These are phyloP conservation scores for Luffa aegyptiaca DNA, from an alignment of 306 rosid species.

Conservation along the genomic window DNA sequence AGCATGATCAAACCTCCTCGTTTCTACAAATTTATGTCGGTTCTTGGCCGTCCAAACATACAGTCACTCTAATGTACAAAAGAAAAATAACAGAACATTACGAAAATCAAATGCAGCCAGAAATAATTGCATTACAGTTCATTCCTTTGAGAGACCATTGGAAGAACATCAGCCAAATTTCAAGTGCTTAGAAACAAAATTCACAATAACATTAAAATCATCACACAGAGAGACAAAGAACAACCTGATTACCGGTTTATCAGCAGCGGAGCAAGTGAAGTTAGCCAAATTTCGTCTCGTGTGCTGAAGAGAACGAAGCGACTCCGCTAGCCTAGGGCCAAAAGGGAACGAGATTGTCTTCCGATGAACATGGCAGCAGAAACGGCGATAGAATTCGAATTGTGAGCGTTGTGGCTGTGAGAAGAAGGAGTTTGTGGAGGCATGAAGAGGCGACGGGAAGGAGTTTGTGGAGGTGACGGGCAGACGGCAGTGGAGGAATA, in stretches of 20 bases:
- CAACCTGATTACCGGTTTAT: slow-evolving; percentile 75
- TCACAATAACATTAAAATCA: background rate
- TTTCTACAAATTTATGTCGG: background rate
- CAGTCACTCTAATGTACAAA: background rate
- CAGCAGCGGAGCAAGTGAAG: slow-evolving; percentile 51
- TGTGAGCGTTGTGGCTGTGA: background rate
- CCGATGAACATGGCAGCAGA: background rate
- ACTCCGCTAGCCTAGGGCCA: background rate
- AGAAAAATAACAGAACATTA: background rate
- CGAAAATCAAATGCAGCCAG: background rate
- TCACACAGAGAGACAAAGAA: slow-evolving; percentile 1
- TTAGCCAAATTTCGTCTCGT: slow-evolving; percentile 12
- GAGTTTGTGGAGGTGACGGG: too few relatives aligned
- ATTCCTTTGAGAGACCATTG: background rate
- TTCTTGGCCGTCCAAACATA: background rate
- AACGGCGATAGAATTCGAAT: background rate
- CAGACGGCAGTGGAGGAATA: too few relatives aligned
- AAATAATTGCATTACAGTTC: background rate
- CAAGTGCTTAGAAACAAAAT: background rate
- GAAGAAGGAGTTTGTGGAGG: background rate
- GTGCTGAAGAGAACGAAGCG: slow-evolving; percentile 1
- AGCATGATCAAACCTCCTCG: background rate
- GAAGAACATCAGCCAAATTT: background rate
- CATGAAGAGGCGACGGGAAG: too few relatives aligned
- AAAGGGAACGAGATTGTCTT: slow-evolving; percentile 8